These are phyloP conservation scores for Gillenia trifoliata DNA, from an alignment of 306 rosid genomes.

Conservation along the genomic window DNA sequence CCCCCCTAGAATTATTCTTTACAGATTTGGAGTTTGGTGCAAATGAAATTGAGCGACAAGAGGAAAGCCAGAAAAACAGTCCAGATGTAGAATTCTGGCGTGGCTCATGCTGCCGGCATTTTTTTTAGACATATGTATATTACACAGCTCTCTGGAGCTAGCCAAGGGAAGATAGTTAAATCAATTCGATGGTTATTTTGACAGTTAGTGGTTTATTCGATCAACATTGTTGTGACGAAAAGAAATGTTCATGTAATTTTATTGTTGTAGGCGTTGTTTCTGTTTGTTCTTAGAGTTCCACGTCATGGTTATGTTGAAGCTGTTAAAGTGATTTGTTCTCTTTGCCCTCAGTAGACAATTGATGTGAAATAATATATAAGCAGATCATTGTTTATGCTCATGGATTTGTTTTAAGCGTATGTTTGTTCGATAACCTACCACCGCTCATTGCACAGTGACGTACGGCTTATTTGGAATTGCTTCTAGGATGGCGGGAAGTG, in stretches of 20 bases:
- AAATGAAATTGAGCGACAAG: slow-evolving; percentile 25
- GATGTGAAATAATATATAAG: not conserved
- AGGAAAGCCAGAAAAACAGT: slow-evolving; percentile 22
- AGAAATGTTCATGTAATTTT: slow-evolving; percentile 22
- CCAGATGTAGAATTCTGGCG: slow-evolving; percentile 28
- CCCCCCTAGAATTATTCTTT: slow-evolving; percentile 19
- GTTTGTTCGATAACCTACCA: no score
- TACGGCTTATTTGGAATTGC: no score
- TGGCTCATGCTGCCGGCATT: slow-evolving; percentile 18
- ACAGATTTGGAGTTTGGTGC: slow-evolving; percentile 25
- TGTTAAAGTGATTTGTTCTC: slow-evolving; percentile 1
- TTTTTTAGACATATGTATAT: slow-evolving; percentile 24
- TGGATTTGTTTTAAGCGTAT: not conserved
- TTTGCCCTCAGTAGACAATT: not conserved
- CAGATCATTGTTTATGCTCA: not conserved
- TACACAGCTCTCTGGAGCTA: slow-evolving; percentile 30
- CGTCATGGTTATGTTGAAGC: not conserved
- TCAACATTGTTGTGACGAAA: slow-evolving; percentile 3
- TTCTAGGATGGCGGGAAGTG: no score
- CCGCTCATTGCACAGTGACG: no score
- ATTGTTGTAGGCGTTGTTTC: slow-evolving; percentile 14
- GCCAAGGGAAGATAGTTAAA: slow-evolving; percentile 17
- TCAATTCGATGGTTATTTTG: slow-evolving; percentile 28
- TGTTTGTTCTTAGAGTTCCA: not conserved
- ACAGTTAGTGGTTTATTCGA: slow-evolving; percentile 22